phyloP scores from a whole-genome alignment of 2,329 filamentous ascomycete species.

The Trichoderma polysporum region DNA sequence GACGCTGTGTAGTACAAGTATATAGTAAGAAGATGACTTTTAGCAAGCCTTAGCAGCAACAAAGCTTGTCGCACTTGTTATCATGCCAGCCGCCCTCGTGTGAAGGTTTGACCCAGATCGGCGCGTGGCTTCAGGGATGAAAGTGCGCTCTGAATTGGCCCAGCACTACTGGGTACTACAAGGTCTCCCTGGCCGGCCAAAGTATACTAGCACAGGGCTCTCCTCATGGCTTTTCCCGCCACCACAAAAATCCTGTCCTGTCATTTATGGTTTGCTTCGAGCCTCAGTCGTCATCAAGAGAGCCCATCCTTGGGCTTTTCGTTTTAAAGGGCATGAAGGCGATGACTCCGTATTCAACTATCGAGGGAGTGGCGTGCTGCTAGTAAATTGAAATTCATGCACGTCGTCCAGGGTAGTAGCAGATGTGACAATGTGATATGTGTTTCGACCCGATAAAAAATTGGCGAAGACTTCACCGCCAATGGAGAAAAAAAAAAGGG shows the following conservation, averaged over 20 bases:
- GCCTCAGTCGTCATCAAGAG: slow-evolving; percentile 9
- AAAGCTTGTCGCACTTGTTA: neutral
- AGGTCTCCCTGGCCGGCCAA: neutral
- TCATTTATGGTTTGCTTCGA: neutral
- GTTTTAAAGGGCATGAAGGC: neutral
- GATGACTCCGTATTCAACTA: neutral
- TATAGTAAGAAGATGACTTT: neutral
- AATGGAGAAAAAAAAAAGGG: neutral
- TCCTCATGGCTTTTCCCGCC: neutral
- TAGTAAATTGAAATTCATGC: slow-evolving; percentile 15
- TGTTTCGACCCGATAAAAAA: slow-evolving; percentile 8
- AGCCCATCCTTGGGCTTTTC: neutral
- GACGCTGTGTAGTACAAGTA: slow-evolving; percentile 2
- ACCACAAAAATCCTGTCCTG: neutral
- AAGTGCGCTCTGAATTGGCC: neutral
- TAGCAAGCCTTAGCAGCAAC: neutral
- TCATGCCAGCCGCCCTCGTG: slow-evolving; percentile 23
- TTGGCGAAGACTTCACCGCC: slow-evolving; percentile 14
- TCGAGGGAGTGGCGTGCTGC: slow-evolving; percentile 4
- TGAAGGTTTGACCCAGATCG: slow-evolving; percentile 31
- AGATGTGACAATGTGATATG: slow-evolving; percentile 5
- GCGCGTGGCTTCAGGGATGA: slow-evolving; percentile 42
- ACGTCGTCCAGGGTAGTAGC: slow-evolving; percentile 8
- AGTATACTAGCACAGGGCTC: neutral
- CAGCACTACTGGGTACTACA: neutral